Evolutionary conservation across 2,329 filamentous ascomycete species (phyloP).

Genomic region (Trichoderma hamatum): DNA sequence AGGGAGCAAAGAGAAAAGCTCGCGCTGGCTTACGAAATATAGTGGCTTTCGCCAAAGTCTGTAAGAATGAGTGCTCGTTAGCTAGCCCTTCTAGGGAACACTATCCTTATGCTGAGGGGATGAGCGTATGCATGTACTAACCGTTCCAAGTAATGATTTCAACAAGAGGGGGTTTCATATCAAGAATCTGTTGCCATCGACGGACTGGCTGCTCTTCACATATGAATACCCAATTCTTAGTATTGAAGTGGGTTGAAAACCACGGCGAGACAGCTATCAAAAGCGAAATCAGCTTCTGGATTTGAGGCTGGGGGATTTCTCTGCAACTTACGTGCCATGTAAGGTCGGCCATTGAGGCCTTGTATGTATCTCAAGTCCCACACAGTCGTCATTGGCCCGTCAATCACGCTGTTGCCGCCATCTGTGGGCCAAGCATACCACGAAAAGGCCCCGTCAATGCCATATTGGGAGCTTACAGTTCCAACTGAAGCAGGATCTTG

Average conservation of each 20-base stretch:
- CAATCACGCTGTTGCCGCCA: conserved; percentile 31
- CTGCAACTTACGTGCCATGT: conserved; percentile 32
- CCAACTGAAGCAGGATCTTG: conserved; percentile 30
- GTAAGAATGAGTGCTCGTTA: neutral
- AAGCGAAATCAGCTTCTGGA: neutral
- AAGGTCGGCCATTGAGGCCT: conserved; percentile 27
- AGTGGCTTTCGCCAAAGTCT: conserved; percentile 34
- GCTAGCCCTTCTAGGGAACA: neutral
- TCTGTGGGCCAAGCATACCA: conserved; percentile 34
- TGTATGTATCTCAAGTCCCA: conserved; percentile 31
- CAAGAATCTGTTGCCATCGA: conserved; percentile 33
- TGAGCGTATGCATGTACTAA: conserved; percentile 3
- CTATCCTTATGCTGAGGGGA: neutral
- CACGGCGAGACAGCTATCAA: conserved; percentile 32
- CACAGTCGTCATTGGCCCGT: conserved; percentile 32
- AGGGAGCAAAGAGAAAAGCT: neutral
- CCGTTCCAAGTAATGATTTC: conserved; percentile 33
- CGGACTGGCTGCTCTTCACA: conserved; percentile 32
- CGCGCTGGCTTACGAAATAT: conserved; percentile 30
- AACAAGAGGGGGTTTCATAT: conserved; percentile 32
- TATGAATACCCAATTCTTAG: conserved; percentile 34
- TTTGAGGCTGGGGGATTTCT: neutral
- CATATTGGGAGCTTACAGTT: conserved; percentile 20
- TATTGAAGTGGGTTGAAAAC: conserved; percentile 34
- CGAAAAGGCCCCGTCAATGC: conserved; percentile 32